Base-by-base conservation (phyloP, 2,329 filamentous ascomycete genomes). In the Monilinia fructigena region DNA sequence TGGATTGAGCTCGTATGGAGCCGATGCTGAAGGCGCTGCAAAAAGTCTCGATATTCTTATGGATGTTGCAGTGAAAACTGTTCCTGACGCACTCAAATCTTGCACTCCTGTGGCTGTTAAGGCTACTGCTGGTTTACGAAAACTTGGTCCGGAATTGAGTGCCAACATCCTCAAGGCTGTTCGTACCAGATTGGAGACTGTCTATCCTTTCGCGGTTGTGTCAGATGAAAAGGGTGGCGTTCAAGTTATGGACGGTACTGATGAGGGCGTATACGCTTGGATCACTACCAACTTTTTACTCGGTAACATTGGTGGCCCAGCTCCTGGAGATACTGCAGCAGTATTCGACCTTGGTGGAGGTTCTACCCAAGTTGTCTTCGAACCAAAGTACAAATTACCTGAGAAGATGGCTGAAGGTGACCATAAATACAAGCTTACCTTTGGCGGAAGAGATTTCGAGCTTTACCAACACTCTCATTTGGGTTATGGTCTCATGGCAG, bases 391-490 rank as follows among this genome's bases (percentile, higher is more conserved):
- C 80, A 89, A 91, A 77, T 90, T 97, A 83, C 93, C 93, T 0
- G 89, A 92, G 76, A 90, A 89, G 77, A 85, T 99, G 74, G 85
- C 89, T 23, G 89, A 93, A 54, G 95, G 95, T 66, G 93, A 98
- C 76, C 95, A 99, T 86, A 97, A 96, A 81, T 99, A 98, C 80
- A 85, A 89, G 63, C 88, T 99, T 67, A 85, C 87, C 70, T 99
- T 98, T 75, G 93, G 94, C 71, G 94, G 93, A 69, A 90, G 92
- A 71, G 83, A 93, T 70, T 99, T 98, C 76, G 89, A 91, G 60
- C 86, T 99, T 50, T 99, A 99, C 82, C 95, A 99, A 79, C 94
- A 99, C 82, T 98, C 94, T 16, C 96, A 99, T 79, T 86, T 99
- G 67, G 94, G 94, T 71, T 99, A 96, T 76, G 95, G 95, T 70